Evolutionary conservation across 305 asterid genomes (phyloP).

Genomic region (Fraxinus floribunda): DNA sequence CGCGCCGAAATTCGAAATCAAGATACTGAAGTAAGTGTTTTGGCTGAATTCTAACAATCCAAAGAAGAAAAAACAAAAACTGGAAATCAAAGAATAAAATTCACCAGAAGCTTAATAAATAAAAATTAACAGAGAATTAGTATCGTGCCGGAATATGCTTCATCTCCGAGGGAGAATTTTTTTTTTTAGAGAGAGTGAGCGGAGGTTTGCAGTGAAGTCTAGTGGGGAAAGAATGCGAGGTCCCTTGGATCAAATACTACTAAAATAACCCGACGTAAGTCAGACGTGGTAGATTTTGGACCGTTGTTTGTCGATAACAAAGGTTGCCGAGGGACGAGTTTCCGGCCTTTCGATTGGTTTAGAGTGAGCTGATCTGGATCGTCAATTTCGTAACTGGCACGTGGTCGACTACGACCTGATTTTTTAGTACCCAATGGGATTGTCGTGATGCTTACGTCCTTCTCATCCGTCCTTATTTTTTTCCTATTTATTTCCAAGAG

Average conservation of each 20-base stretch:
- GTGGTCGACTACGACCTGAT: constrained; percentile 29
- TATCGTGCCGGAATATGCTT: constrained; percentile 22
- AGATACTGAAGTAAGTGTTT: neutral
- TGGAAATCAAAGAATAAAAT: neutral
- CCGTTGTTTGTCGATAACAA: constrained; percentile 55
- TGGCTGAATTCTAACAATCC: neutral
- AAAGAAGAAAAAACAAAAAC: neutral
- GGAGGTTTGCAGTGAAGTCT: neutral
- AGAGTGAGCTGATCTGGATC: constrained; percentile 42
- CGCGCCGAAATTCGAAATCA: neutral
- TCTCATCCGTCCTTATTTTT: neutral
- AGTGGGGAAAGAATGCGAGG: constrained; percentile 30
- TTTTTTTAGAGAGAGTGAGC: neutral
- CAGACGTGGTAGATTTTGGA: constrained; percentile 45
- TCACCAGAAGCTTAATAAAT: neutral
- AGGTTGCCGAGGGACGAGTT: constrained; percentile 20
- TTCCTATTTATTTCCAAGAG: neutral
- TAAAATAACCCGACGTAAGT: constrained; percentile 35
- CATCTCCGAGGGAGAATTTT: constrained; percentile 20
- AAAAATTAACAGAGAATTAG: neutral
- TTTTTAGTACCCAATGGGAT: constrained; percentile 10
- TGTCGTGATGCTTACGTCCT: neutral
- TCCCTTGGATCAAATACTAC: constrained; percentile 67
- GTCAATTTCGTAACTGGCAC: constrained; percentile 35
- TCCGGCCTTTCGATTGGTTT: constrained; percentile 38